Evolutionary conservation across 139 green algal species (phyloP).

Genomic region (Helicosporidium sp.): DNA sequence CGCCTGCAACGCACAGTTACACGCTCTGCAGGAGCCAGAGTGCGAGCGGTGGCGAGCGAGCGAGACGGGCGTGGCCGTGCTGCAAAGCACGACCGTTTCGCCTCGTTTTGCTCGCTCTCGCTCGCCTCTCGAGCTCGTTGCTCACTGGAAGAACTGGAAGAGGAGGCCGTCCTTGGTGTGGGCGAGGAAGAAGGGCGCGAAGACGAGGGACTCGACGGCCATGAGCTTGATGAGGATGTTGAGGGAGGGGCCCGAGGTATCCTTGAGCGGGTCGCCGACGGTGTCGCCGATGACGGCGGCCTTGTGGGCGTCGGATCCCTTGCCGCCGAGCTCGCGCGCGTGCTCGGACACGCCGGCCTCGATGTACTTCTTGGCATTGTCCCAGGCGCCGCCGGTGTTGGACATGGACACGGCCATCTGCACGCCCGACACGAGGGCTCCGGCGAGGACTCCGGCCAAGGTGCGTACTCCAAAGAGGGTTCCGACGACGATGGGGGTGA

Average conservation of each 20-base stretch:
- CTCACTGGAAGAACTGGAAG: conserved; percentile 26
- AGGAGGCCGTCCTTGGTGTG: conserved; percentile 29
- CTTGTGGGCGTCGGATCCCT: conserved; percentile 93
- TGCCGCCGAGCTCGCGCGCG: conserved; percentile 72
- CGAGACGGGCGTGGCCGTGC: too few relatives aligned
- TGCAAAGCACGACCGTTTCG: too few relatives aligned
- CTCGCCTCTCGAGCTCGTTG: too few relatives aligned
- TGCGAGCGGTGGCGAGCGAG: too few relatives aligned
- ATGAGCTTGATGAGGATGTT: conserved; percentile 99
- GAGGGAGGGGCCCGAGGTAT: conserved; percentile 63
- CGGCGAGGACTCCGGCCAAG: conserved; percentile 68
- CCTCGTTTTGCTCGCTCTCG: too few relatives aligned
- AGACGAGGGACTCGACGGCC: conserved; percentile 83
- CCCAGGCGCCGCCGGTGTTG: conserved; percentile 94
- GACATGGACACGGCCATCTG: conserved; percentile 91
- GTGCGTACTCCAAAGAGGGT: conserved; percentile 50
- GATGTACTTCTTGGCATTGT: conserved; percentile 99
- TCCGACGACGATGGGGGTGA: conserved; percentile 66
- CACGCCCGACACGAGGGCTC: conserved; percentile 79
- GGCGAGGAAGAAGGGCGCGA: conserved; percentile 57
- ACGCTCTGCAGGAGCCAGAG: too few relatives aligned
- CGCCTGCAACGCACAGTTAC: too few relatives aligned
- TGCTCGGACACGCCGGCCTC: conserved; percentile 60
- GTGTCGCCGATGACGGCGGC: conserved; percentile 94
- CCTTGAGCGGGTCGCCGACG: conserved; percentile 92